A percentile compares a stretch with the other conserved stretches of the same genome.
Conservation (phyloP, 139 green algal species). For the Chlamydomonas sphaeroides region DNA sequence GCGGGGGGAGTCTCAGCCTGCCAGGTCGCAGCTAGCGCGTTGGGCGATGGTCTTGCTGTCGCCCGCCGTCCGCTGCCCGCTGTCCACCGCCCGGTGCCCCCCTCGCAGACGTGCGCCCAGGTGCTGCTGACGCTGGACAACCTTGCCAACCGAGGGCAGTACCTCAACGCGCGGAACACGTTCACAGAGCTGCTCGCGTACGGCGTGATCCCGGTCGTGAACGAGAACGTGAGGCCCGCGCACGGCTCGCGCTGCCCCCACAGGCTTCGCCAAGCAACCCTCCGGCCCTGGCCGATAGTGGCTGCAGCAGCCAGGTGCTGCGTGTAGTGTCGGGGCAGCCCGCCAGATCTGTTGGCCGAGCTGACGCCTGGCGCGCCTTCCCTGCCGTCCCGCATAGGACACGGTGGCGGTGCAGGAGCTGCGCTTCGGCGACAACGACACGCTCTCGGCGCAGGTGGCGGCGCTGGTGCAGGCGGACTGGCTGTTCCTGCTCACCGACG, state of each 20-base stretch:
- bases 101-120: constrained; percentile 80
- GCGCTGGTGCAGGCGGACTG: constrained; percentile 89
- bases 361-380: too few species aligned
- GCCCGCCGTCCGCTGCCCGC: too few species aligned
- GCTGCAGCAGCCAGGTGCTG: neutral
- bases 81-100: too few species aligned
- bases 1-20: too few species aligned
- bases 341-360: too few species aligned
- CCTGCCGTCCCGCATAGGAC: constrained; percentile 60
- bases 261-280: too few species aligned
- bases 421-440: constrained; percentile 97
- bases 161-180: constrained; percentile 90
- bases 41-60: too few species aligned
- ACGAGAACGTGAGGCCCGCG: constrained; percentile 95
- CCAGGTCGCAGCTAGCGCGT: too few species aligned
- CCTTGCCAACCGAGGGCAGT: constrained; percentile 84
- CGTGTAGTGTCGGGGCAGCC: too few species aligned
- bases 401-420: constrained; percentile 89
- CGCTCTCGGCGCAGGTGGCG: constrained; percentile 85
- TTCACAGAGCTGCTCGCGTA: constrained; percentile 88
- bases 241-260: too few species aligned
- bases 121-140: constrained; percentile 96
- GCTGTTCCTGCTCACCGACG: constrained; percentile 95
- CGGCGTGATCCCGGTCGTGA: constrained; percentile 91
- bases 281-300: too few species aligned